Conservation (phyloP, 106 monocot species). For the Iris macrosiphon region DNA sequence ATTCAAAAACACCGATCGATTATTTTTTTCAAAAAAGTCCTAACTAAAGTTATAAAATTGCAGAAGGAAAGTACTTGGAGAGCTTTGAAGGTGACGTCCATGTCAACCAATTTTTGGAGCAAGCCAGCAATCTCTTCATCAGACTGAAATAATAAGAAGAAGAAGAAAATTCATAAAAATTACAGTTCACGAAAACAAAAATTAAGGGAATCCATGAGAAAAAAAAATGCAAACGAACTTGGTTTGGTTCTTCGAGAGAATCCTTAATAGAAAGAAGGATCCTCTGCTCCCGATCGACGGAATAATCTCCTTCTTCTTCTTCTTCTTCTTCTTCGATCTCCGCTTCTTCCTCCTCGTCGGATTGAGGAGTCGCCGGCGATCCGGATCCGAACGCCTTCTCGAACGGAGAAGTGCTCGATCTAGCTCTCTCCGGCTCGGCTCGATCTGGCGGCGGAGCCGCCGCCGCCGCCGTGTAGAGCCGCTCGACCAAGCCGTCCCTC, state of each 20-base stretch:
- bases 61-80: constrained; percentile 32
- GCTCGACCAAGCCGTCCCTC: constrained; percentile 29
- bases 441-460: background rate
- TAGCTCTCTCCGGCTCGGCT: background rate
- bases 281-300: constrained; percentile 27
- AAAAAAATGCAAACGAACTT: constrained; percentile 16
- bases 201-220: background rate
- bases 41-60: background rate
- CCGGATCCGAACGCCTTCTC: background rate
- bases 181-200: background rate
- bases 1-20: background rate
- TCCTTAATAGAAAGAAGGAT: constrained; percentile 54
- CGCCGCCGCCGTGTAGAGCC: constrained; percentile 18
- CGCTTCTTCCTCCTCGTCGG: background rate
- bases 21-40: background rate
- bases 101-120: constrained; percentile 51
- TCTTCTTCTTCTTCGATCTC: background rate
- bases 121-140: constrained; percentile 33
- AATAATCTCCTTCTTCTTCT: constrained; percentile 1
- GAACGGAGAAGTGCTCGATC: background rate
- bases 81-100: constrained; percentile 57
- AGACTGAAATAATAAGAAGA: constrained; percentile 12
- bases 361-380: background rate
- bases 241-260: constrained; percentile 41
- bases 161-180: background rate